A percentile compares a stretch with the other conserved stretches of the same genome.
phyloP scores from a whole-genome alignment of 2,329 filamentous ascomycete genomes.

The Penicillium sp. region DNA sequence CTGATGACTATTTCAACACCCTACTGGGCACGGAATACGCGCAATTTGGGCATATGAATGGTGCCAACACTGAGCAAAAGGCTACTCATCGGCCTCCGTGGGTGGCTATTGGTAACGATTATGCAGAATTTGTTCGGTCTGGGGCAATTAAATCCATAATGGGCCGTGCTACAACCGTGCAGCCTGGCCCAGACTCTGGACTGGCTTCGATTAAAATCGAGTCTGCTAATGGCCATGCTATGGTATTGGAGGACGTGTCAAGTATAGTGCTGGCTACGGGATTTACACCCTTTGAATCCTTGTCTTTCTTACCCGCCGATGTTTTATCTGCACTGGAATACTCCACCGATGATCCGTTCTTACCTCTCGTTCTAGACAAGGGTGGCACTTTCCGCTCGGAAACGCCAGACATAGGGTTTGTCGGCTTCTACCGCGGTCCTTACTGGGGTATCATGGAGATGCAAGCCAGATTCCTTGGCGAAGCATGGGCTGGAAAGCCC shows the following conservation, averaged over 20 bases:
- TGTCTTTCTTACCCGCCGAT: constrained; percentile 59
- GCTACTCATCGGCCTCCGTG: constrained; percentile 55
- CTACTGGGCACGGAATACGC: constrained; percentile 47
- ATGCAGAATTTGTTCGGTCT: constrained; percentile 67
- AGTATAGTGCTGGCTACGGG: constrained; percentile 72
- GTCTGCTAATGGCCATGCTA: constrained; percentile 30
- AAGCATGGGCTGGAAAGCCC: constrained; percentile 50
- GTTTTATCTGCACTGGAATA: constrained; percentile 57
- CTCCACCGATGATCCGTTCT: constrained; percentile 50
- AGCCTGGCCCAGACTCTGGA: neutral
- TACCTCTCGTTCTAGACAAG: constrained; percentile 64
- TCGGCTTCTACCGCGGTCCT: constrained; percentile 77
- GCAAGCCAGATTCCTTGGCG: constrained; percentile 67
- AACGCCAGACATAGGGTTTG: constrained; percentile 65
- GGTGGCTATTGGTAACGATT: constrained; percentile 66
- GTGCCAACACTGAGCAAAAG: constrained; percentile 37
- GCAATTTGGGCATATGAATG: constrained; percentile 31
- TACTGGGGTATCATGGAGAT: constrained; percentile 87
- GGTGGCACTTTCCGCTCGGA: constrained; percentile 60
- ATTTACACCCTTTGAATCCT: constrained; percentile 60
- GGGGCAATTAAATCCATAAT: constrained; percentile 53
- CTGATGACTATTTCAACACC: constrained; percentile 48
- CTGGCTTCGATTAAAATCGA: constrained; percentile 36
- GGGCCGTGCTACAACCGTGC: constrained; percentile 37
- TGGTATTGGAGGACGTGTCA: constrained; percentile 54